Conservation (phyloP, 495 filamentous ascomycete species). For the Podospora tetraspora region DNA sequence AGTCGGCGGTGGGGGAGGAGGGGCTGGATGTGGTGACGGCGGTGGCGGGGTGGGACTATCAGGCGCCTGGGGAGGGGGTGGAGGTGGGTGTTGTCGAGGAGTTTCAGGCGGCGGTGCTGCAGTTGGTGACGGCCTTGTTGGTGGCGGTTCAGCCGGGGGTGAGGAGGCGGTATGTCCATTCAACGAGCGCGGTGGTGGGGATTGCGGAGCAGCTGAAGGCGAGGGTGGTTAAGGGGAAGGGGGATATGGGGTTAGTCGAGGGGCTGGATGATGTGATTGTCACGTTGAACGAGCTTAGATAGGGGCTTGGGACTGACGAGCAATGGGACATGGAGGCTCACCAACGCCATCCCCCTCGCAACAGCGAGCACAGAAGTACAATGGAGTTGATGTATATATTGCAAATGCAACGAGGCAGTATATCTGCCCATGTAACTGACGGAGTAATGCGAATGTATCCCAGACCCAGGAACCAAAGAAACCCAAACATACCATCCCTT, state of each 20-base stretch:
- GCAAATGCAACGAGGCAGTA: not conserved
- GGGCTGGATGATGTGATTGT: constrained; percentile 6
- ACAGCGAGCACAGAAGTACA: not conserved
- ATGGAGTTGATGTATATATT: not conserved
- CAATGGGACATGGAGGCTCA: not conserved
- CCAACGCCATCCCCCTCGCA: not conserved
- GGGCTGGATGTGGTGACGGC: constrained; percentile 44
- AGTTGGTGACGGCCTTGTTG: constrained; percentile 47
- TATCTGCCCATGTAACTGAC: not conserved
- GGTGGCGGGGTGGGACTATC: constrained; percentile 33
- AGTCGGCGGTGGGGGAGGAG: constrained; percentile 35
- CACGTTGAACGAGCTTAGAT: constrained; percentile 1
- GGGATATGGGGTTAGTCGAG: constrained; percentile 1
- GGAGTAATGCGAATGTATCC: not conserved
- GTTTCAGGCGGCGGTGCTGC: constrained; percentile 44
- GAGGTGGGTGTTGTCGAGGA: constrained; percentile 34
- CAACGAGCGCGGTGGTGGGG: constrained; percentile 36
- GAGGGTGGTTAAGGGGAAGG: not conserved
- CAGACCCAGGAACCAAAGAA: not conserved
- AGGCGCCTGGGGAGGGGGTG: constrained; percentile 16
- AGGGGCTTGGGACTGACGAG: not conserved
- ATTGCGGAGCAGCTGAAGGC: constrained; percentile 32
- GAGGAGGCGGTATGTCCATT: constrained; percentile 42
- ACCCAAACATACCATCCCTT: not conserved
- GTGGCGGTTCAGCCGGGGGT: constrained; percentile 39